Evolutionary conservation across 768 basidiomycete species (phyloP), one percentile per base, ranked within the genome.

Genomic region (Mycena olivaceomarginata): DNA sequence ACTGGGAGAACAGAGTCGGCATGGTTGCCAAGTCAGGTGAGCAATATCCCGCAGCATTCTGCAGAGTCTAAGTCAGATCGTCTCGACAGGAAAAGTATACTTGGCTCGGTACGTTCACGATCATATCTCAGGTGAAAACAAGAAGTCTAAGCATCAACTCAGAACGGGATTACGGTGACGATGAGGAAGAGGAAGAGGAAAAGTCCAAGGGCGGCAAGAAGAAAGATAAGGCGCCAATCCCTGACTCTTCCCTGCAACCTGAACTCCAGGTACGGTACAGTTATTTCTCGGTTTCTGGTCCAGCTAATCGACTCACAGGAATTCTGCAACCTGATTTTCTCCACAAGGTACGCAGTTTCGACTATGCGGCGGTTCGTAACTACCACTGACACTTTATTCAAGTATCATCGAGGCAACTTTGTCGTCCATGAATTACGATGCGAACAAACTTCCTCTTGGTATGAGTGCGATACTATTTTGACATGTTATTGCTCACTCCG

Each of bases 391-490:
- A 56, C 31, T 15, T 37, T 43, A n/a, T 22, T 20, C 73, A 69
- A 92, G 91, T 37, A 80, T 92, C 74, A 90, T 93, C 31, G 88
- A 90, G 64, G 91, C 90, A 0, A 87, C 88, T 57, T 82, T 93
- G 80, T 90, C 90, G 18, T 90, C 91, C 7, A 92, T 93, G 91
- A 92, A 93, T 77, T 93, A 93, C 76, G 92, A 93, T 80, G 92
- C 92, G 5, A 89, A 90, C 79, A 93, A 93, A 79, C 87, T 93
- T 31, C 92, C 92, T 18, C 88, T 93, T 20, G 92, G 92, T 88
- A 81, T 60, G 77, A 62, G 15, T 13, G 20, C 12, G n/a, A 4
- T 66, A 4, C 11, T 57, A 7, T 45, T 8, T 15, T 39, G 1
- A 4, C 37, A 11, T 18, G 15, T n/a, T 48, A 22, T 45, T 39